These are phyloP conservation scores for Ogataea glucozyma DNA, from an alignment of 805 yeast species.

Conservation along the genomic window DNA sequence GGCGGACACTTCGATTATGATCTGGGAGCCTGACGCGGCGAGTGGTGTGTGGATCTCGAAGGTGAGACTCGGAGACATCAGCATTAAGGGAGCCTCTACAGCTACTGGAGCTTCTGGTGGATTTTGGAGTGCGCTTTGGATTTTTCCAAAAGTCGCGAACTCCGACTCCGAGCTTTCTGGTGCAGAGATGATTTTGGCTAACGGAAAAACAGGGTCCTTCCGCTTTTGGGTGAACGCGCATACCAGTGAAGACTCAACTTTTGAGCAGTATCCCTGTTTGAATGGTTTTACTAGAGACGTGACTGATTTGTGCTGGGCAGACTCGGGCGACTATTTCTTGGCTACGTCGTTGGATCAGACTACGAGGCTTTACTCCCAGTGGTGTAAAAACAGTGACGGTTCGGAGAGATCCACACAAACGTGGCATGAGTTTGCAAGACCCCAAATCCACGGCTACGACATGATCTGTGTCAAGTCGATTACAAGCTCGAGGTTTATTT, in stretches of 20 bases:
- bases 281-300: slow-evolving; percentile 77
- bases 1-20: slow-evolving; percentile 89
- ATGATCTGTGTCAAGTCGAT: slow-evolving; percentile 79
- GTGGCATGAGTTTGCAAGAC: slow-evolving; percentile 94
- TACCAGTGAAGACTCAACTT: slow-evolving; percentile 30
- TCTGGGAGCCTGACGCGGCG: slow-evolving; percentile 85
- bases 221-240: slow-evolving; percentile 59
- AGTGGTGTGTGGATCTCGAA: slow-evolving; percentile 91
- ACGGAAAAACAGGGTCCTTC: slow-evolving; percentile 93
- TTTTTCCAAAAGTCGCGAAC: too few species aligned
- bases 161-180: background rate
- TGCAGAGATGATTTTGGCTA: slow-evolving; percentile 63
- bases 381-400: slow-evolving; percentile 41
- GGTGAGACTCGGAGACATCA: slow-evolving; percentile 83
- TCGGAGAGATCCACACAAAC: slow-evolving; percentile 37
- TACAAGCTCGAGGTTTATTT: slow-evolving; percentile 63
- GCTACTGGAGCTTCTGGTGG: slow-evolving; percentile 93
- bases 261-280: slow-evolving; percentile 49
- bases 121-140: slow-evolving; percentile 71
- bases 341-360: slow-evolving; percentile 93
- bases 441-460: slow-evolving; percentile 98
- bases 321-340: slow-evolving; percentile 62
- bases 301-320: slow-evolving; percentile 79
- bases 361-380: slow-evolving; percentile 75
- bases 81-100: slow-evolving; percentile 95